Conservation (phyloP, 2,329 filamentous ascomycete species). For the Bipolaris zeicola region DNA sequence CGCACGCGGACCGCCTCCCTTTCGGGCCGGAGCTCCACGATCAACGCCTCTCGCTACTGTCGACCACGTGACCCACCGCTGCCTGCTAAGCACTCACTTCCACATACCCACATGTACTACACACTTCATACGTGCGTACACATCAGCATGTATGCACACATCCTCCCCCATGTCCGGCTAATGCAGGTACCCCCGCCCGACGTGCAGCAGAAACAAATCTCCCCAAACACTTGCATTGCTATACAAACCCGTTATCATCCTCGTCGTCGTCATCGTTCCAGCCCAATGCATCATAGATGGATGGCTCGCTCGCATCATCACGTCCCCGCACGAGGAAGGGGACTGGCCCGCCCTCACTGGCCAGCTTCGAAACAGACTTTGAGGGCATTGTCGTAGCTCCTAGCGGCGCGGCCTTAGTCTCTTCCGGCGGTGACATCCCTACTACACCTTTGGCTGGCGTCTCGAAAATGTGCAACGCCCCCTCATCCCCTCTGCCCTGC, state of each 20-base stretch:
- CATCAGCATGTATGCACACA: background rate
- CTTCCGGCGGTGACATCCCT: conserved; percentile 17
- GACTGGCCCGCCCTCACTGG: conserved; percentile 5
- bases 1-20: background rate
- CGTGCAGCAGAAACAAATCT: conserved; percentile 8
- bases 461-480: conserved; percentile 23
- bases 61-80: background rate
- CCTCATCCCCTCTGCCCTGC: background rate
- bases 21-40: background rate
- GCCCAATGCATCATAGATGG: conserved; percentile 53
- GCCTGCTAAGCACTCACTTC: too few species aligned
- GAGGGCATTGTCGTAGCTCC: conserved; percentile 27
- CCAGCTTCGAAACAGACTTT: conserved; percentile 15
- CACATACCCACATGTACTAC: too few species aligned
- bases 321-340: conserved; percentile 17
- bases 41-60: background rate
- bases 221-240: conserved; percentile 12
- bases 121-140: too few species aligned
- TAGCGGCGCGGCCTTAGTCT: conserved; percentile 12
- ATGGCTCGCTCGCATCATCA: conserved; percentile 22
- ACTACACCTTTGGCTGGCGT: conserved; percentile 31
- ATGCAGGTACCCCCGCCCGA: conserved; percentile 29
- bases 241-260: conserved; percentile 33
- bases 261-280: conserved; percentile 53
- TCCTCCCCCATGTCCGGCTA: conserved; percentile 37